These are phyloP conservation scores for Lomentospora prolificans DNA, from an alignment of 2,329 filamentous ascomycete genomes.

Conservation along the genomic window DNA sequence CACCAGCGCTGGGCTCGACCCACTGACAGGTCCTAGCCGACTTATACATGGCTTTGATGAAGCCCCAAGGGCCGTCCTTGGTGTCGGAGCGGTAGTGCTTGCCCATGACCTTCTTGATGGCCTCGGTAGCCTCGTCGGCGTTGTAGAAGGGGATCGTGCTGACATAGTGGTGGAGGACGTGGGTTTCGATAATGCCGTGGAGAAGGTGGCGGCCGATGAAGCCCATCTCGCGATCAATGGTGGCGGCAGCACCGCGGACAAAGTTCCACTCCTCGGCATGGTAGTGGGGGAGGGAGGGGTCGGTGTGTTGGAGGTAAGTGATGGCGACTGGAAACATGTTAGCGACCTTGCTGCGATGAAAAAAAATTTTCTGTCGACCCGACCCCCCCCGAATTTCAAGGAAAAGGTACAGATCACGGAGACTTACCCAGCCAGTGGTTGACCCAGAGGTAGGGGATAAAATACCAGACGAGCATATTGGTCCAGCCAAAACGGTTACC, in stretches of 20 bases:
- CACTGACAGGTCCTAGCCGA: constrained; percentile 86
- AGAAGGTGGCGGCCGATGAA: constrained; percentile 86
- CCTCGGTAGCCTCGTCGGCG: constrained; percentile 46
- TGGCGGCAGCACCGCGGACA: constrained; percentile 84
- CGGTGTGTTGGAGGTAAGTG: constrained; percentile 95
- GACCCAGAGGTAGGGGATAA: constrained; percentile 90
- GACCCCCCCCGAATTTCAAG: too few relatives aligned
- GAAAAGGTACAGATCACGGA: not conserved
- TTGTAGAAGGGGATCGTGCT: constrained; percentile 71
- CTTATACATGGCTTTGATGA: constrained; percentile 73
- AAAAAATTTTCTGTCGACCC: too few relatives aligned
- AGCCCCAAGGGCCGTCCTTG: constrained; percentile 66
- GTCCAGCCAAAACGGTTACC: constrained; percentile 69
- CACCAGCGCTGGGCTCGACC: constrained; percentile 84
- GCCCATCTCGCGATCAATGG: constrained; percentile 93
- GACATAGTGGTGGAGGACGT: constrained; percentile 96
- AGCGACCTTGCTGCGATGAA: not conserved
- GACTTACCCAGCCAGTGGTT: constrained; percentile 96
- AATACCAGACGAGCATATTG: constrained; percentile 92
- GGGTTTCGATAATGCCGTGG: constrained; percentile 95
- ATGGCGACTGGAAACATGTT: constrained; percentile 65
- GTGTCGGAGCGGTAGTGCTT: constrained; percentile 83
- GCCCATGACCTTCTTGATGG: constrained; percentile 90
- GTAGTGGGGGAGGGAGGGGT: constrained; percentile 91
- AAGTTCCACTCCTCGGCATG: constrained; percentile 80